Evolutionary conservation across 345 rosid species (phyloP).

Genomic region (Citrus medica): DNA sequence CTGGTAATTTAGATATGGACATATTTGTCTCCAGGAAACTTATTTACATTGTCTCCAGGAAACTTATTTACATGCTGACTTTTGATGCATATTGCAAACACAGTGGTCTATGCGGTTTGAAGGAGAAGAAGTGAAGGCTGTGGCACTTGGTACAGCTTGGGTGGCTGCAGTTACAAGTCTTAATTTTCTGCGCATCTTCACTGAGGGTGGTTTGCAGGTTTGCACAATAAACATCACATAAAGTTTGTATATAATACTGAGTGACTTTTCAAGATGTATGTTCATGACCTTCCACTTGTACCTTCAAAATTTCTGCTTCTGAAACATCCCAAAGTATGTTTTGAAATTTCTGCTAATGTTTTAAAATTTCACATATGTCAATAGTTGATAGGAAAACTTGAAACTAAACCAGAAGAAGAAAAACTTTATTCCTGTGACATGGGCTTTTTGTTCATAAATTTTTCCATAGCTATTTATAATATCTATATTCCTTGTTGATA

Average conservation of each 20-base stretch:
- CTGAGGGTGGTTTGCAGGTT: constrained; percentile 97
- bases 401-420: not conserved
- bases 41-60: not conserved
- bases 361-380: not conserved
- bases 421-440: not conserved
- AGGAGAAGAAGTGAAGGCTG: constrained; percentile 94
- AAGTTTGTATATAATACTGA: constrained; percentile 5
- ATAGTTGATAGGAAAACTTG: not conserved
- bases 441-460: not conserved
- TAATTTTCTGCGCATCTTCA: constrained; percentile 80
- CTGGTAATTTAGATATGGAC: not conserved
- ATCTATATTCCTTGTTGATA: not conserved
- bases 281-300: not conserved
- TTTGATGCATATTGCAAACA: constrained; percentile 23
- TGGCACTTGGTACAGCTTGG: constrained; percentile 84
- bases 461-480: not conserved
- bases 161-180: constrained; percentile 94
- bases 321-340: not conserved
- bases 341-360: not conserved
- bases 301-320: not conserved
- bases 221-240: constrained; percentile 16
- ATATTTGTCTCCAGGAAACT: not conserved
- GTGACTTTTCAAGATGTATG: not conserved
- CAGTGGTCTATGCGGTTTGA: constrained; percentile 99
- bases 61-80: constrained; percentile 19